Evolutionary conservation across 139 green algal species (phyloP).

Genomic region (Edaphochlamys debaryana): DNA sequence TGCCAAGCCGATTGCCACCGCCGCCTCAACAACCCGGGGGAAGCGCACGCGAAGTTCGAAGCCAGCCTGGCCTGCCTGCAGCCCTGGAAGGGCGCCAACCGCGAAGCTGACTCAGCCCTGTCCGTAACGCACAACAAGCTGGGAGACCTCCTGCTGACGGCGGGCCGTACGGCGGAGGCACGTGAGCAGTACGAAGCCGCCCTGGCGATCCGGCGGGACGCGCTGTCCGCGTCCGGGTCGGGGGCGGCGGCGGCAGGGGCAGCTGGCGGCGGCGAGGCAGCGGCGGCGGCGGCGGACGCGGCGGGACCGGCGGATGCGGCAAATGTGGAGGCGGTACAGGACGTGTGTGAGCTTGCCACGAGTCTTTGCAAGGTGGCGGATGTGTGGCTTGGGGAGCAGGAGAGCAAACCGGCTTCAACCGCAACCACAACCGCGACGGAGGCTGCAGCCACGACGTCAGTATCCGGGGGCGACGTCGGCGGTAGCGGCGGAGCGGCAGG

Average conservation of each 20-base stretch:
- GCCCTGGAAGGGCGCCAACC: constrained; percentile 17
- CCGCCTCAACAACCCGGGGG: constrained; percentile 5
- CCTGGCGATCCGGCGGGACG: not conserved
- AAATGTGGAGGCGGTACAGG: constrained; percentile 21
- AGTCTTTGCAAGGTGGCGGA: constrained; percentile 40
- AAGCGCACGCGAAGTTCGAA: not conserved
- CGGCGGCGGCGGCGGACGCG: not conserved
- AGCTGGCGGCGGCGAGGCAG: not conserved
- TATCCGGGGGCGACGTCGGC: not conserved
- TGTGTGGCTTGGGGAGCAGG: not conserved
- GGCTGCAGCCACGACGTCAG: not conserved
- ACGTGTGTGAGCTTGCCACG: constrained; percentile 6
- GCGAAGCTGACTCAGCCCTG: constrained; percentile 9
- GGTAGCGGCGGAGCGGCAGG: not conserved
- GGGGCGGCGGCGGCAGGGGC: not conserved
- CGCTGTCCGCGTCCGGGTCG: not conserved
- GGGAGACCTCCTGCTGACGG: constrained; percentile 20
- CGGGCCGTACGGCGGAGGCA: not conserved
- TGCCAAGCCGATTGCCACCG: constrained; percentile 39
- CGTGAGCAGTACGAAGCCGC: constrained; percentile 7
- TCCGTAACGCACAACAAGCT: constrained; percentile 47
- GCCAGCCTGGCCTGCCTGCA: constrained; percentile 18
- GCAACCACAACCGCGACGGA: too few relatives aligned
- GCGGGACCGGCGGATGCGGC: too few relatives aligned
- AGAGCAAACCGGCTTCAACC: too few relatives aligned